Evolutionary conservation across 164 flowering plant genomes (phyloP).

Genomic region (Umbilicus rupestris): DNA sequence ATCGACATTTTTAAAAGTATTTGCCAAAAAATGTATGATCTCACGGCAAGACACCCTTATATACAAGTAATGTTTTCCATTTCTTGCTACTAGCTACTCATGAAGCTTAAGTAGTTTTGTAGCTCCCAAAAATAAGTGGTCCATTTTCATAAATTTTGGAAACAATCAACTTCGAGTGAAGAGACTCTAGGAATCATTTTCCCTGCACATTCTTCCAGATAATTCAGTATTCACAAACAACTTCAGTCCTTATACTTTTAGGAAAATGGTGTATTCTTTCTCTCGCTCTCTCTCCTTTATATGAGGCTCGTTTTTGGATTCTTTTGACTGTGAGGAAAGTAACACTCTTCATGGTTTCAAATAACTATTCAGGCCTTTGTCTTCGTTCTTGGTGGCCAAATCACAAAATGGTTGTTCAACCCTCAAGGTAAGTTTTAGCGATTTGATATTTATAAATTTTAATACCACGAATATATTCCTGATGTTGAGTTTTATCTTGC

Average conservation of each 20-base stretch:
- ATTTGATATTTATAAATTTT: not conserved
- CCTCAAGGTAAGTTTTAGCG: not conserved
- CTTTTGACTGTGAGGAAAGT: not conserved
- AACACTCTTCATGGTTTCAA: not conserved
- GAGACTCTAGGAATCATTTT: not conserved
- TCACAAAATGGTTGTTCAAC: not conserved
- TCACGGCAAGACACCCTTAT: not conserved
- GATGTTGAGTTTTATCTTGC: not conserved
- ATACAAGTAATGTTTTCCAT: not conserved
- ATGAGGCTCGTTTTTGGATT: too few relatives aligned
- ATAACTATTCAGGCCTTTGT: not conserved
- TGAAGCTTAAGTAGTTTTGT: not conserved
- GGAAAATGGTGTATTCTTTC: too few relatives aligned
- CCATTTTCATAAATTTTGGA: not conserved
- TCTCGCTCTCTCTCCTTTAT: too few relatives aligned
- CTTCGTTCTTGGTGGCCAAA: not conserved
- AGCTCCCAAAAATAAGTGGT: not conserved
- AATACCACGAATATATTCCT: not conserved
- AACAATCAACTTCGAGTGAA: not conserved
- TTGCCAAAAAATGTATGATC: not conserved
- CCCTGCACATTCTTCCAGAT: not conserved
- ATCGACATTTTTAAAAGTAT: not conserved
- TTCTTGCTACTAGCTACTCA: not conserved
- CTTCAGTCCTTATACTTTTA: not conserved
- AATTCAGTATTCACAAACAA: not conserved